Percentiles rank a stretch among this genome's conserved stretches.
Conservation (phyloP, 768 basidiomycete species). For the Brasilioporus rufonigricans region DNA sequence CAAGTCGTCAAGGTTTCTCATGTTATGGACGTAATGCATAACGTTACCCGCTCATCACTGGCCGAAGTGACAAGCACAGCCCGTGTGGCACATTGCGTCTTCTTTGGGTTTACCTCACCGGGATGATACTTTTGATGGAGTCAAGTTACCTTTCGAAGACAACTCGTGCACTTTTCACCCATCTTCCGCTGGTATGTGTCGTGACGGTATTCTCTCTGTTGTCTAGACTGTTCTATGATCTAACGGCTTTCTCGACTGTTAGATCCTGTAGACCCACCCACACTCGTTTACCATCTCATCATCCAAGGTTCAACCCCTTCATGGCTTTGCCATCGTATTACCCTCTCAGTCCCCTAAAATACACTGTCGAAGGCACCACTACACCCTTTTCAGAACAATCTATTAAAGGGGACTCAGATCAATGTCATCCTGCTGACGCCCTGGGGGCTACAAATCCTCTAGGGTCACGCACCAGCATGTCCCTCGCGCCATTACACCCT, state of each 20-base stretch:
- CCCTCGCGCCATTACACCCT: conserved; percentile 6
- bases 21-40: no score
- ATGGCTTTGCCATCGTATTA: conserved; percentile 22
- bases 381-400: neutral
- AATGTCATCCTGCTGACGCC: neutral
- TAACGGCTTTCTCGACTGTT: neutral
- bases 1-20: no score
- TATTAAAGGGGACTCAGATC: neutral
- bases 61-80: no score
- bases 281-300: conserved; percentile 6
- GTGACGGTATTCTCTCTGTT: neutral
- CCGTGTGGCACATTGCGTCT: no score
- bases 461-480: conserved; percentile 1
- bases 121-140: no score
- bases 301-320: neutral
- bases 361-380: neutral
- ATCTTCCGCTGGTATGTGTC: neutral
- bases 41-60: no score
- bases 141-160: no score
- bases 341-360: conserved; percentile 14
- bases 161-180: no score
- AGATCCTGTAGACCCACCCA: neutral
- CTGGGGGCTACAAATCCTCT: neutral
- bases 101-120: no score
- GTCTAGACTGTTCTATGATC: neutral